A percentile compares a stretch with the other conserved stretches of the same genome.
phyloP scores from a whole-genome alignment of 805 yeast genomes.

The Wickerhamomyces pijperi region DNA sequence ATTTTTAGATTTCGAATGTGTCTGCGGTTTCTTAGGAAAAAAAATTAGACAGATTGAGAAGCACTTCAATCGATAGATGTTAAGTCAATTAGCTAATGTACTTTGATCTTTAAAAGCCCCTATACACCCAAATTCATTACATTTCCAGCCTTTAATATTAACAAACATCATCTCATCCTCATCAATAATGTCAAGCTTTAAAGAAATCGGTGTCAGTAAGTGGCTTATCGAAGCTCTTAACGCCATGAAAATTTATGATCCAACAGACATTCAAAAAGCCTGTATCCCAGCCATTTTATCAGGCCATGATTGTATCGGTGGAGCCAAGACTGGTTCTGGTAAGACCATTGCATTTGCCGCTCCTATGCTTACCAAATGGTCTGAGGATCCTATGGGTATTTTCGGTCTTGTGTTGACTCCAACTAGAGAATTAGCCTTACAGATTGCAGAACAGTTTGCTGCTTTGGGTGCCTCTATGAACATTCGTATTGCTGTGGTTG shows the following conservation, averaged over 20 bases:
- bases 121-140: no score
- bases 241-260: constrained; percentile 73
- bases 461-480: constrained; percentile 89
- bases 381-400: constrained; percentile 89
- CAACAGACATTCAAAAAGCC: constrained; percentile 78
- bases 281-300: constrained; percentile 80
- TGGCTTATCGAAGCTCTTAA: constrained; percentile 78
- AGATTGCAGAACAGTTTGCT: constrained; percentile 91
- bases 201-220: constrained; percentile 50
- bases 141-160: no score
- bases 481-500: constrained; percentile 69
- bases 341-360: constrained; percentile 95
- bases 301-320: constrained; percentile 93
- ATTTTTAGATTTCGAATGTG: no score
- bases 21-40: no score
- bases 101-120: no score
- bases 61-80: no score
- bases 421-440: constrained; percentile 87
- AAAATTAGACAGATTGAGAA: no score
- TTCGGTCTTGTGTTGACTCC: constrained; percentile 88
- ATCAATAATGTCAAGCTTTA: background rate
- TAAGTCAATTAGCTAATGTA: no score
- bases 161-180: no score
- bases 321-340: constrained; percentile 97
- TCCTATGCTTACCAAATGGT: constrained; percentile 94